Evolutionary conservation across 345 rosid species (phyloP).

Genomic region (Moringa oleifera): DNA sequence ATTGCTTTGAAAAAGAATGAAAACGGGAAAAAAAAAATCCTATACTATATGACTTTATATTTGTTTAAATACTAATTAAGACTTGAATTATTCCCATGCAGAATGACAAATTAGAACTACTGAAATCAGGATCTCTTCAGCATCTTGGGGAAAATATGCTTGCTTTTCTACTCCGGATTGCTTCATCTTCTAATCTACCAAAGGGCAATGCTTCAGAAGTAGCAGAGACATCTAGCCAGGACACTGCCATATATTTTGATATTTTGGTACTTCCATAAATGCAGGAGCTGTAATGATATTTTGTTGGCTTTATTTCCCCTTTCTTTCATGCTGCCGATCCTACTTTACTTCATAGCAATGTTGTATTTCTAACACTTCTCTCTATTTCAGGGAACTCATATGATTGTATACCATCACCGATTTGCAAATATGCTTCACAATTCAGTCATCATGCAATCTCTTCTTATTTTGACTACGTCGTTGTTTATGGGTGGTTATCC

Average conservation of each 20-base stretch:
- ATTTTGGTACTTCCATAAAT: slow-evolving; percentile 54
- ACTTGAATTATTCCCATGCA: slow-evolving; percentile 26
- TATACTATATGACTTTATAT: background rate
- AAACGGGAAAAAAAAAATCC: background rate
- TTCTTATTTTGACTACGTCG: slow-evolving; percentile 76
- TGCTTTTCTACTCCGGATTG: slow-evolving; percentile 72
- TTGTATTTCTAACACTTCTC: slow-evolving; percentile 12
- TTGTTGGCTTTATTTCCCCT: slow-evolving; percentile 5
- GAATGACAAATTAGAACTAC: slow-evolving; percentile 89
- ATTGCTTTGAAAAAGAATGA: background rate
- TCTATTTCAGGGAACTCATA: slow-evolving; percentile 69
- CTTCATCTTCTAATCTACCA: slow-evolving; percentile 53
- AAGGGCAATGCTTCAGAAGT: slow-evolving; percentile 27
- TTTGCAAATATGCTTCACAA: slow-evolving; percentile 70
- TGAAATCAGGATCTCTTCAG: slow-evolving; percentile 93
- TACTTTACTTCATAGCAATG: background rate
- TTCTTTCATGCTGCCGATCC: slow-evolving; percentile 4
- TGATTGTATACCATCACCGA: slow-evolving; percentile 61
- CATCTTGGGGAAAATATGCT: slow-evolving; percentile 98
- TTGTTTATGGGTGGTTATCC: slow-evolving; percentile 86
- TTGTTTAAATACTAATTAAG: slow-evolving; percentile 1
- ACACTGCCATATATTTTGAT: slow-evolving; percentile 64
- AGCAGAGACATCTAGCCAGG: slow-evolving; percentile 32
- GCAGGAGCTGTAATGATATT: background rate
- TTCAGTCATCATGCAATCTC: slow-evolving; percentile 80